These are phyloP conservation scores for Metarhizium rileyi DNA, from an alignment of 2,329 filamentous ascomycete species.

Conservation along the genomic window DNA sequence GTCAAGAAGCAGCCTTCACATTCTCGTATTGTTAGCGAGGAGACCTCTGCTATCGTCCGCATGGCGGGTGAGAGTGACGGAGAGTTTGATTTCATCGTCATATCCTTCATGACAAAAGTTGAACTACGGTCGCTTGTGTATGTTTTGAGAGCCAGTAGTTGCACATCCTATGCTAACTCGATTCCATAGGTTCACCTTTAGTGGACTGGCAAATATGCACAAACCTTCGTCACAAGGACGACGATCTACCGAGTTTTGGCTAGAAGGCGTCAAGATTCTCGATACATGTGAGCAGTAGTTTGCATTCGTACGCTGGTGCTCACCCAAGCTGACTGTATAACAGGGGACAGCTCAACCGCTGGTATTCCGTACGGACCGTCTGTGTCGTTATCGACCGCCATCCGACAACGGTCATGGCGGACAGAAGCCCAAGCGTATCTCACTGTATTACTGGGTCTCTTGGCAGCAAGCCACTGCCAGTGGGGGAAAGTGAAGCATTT, in stretches of 20 bases:
- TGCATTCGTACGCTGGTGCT: not conserved
- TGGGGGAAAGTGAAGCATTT: conserved; percentile 55
- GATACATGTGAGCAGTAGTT: conserved; percentile 32
- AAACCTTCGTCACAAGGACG: conserved; percentile 24
- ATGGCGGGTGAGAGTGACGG: conserved; percentile 32
- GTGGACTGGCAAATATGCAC: conserved; percentile 38
- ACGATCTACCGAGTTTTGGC: conserved; percentile 30
- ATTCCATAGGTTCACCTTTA: conserved; percentile 39
- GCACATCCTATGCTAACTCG: not conserved
- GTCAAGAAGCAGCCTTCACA: conserved; percentile 41
- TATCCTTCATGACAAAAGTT: conserved; percentile 51
- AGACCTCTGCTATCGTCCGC: conserved; percentile 45
- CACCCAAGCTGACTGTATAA: not conserved
- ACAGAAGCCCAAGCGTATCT: conserved; percentile 57
- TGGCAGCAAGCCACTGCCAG: conserved; percentile 59
- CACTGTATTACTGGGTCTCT: conserved; percentile 60
- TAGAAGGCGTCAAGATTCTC: conserved; percentile 33
- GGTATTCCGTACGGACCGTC: conserved; percentile 29
- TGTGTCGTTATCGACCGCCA: conserved; percentile 47
- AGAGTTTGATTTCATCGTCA: conserved; percentile 43
- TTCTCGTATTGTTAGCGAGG: conserved; percentile 42
- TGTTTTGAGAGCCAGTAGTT: conserved; percentile 15
- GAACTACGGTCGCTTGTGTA: conserved; percentile 48
- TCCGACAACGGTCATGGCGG: conserved; percentile 53
- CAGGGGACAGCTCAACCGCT: conserved; percentile 26